Percentiles rank a stretch among this genome's conserved stretches.
Conservation (phyloP, 257 asterid species). For the Jaltomata sinuosa region DNA sequence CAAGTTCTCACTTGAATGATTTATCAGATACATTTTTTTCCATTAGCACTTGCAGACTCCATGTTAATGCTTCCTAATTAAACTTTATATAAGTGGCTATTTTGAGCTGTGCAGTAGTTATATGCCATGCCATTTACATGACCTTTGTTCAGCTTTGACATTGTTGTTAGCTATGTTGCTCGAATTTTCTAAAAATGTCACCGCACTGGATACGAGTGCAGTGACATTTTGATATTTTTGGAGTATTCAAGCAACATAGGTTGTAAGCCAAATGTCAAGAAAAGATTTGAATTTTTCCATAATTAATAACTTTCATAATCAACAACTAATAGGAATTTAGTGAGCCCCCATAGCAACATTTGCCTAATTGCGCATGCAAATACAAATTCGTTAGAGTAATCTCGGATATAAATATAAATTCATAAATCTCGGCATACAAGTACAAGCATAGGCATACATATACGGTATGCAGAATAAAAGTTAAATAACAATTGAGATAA, state of each 20-base stretch:
- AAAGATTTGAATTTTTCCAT: too few relatives aligned
- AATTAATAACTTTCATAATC: too few relatives aligned
- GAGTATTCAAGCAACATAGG: neutral
- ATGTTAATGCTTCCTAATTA: neutral
- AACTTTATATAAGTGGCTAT: neutral
- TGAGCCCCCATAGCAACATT: too few relatives aligned
- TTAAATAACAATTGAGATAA: too few relatives aligned
- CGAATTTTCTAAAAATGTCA: neutral
- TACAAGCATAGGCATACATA: too few relatives aligned
- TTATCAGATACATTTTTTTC: neutral
- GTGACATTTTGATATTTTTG: neutral
- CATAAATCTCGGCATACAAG: too few relatives aligned
- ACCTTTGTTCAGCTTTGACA: neutral
- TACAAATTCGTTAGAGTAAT: too few relatives aligned
- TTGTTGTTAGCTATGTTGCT: neutral
- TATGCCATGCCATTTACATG: too few relatives aligned
- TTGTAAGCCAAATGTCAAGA: neutral
- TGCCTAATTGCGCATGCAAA: too few relatives aligned
- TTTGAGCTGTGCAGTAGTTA: neutral
- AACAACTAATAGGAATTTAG: too few relatives aligned
- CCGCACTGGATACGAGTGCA: neutral
- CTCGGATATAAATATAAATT: too few relatives aligned
- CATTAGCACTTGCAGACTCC: neutral
- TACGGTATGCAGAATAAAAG: too few relatives aligned
- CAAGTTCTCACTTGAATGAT: neutral